Evolutionary conservation across 2,329 filamentous ascomycete genomes (phyloP).

Genomic region (Lasiodiplodia citricola): DNA sequence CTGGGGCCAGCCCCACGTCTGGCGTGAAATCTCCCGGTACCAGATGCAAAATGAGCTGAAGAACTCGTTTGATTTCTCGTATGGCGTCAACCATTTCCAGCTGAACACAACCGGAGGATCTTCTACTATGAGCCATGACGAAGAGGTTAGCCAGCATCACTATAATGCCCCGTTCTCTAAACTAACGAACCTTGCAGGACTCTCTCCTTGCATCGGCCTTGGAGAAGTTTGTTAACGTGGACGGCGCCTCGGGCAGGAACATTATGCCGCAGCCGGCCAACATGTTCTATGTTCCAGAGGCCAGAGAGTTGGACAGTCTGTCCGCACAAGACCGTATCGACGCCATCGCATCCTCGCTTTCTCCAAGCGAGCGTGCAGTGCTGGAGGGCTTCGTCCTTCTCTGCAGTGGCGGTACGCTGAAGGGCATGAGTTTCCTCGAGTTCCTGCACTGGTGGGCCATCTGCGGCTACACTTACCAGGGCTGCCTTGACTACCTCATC

Average conservation of each 20-base stretch:
- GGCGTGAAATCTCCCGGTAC: slow-evolving; percentile 53
- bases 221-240: slow-evolving; percentile 54
- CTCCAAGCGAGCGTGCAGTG: slow-evolving; percentile 47
- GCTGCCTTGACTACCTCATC: slow-evolving; percentile 15
- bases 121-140: slow-evolving; percentile 48
- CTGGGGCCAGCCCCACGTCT: slow-evolving; percentile 36
- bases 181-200: slow-evolving; percentile 34
- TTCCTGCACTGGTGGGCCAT: slow-evolving; percentile 58
- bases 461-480: slow-evolving; percentile 48
- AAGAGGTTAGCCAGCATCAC: slow-evolving; percentile 39
- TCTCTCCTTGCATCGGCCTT: slow-evolving; percentile 41
- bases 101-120: slow-evolving; percentile 40
- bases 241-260: slow-evolving; percentile 46
- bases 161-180: no score
- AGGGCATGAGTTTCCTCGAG: slow-evolving; percentile 54
- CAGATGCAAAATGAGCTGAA: slow-evolving; percentile 41
- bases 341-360: slow-evolving; percentile 47
- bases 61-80: slow-evolving; percentile 47
- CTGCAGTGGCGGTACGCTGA: slow-evolving; percentile 50
- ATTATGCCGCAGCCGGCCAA: slow-evolving; percentile 51
- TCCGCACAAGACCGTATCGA: slow-evolving; percentile 52
- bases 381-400: slow-evolving; percentile 52
- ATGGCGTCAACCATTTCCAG: slow-evolving; percentile 51
- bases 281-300: slow-evolving; percentile 31
- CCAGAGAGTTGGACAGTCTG: slow-evolving; percentile 35